Conservation (phyloP, 768 basidiomycete genomes). For the Brasilioporus rufonigricans region DNA sequence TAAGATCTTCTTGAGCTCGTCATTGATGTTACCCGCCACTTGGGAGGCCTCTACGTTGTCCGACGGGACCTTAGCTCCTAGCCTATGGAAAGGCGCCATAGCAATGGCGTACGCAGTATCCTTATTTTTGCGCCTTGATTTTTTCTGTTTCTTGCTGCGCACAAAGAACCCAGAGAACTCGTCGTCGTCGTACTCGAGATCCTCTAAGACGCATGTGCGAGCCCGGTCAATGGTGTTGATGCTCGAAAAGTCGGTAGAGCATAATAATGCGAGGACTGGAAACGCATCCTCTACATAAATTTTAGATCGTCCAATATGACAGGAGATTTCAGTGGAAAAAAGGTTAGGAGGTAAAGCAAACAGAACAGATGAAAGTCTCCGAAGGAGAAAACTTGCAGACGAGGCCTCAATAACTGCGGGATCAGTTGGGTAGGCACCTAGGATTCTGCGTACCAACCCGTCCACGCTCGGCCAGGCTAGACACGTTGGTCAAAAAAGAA, state of each 20-base stretch:
- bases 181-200: slow-evolving; percentile 1
- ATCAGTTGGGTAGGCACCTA: slow-evolving; percentile 33
- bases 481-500: neutral
- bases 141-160: slow-evolving; percentile 29
- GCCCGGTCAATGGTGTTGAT: neutral
- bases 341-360: slow-evolving; percentile 21
- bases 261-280: slow-evolving; percentile 19
- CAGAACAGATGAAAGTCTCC: slow-evolving; percentile 23
- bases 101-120: slow-evolving; percentile 21
- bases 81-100: slow-evolving; percentile 26
- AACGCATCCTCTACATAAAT: slow-evolving; percentile 24
- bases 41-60: slow-evolving; percentile 16
- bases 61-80: slow-evolving; percentile 29
- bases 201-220: neutral
- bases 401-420: slow-evolving; percentile 23
- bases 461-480: slow-evolving; percentile 15
- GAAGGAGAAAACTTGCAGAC: slow-evolving; percentile 20
- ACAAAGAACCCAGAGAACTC: slow-evolving; percentile 4
- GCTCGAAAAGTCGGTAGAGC: slow-evolving; percentile 9
- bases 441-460: slow-evolving; percentile 27
- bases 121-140: slow-evolving; percentile 19
- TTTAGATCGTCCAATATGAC: slow-evolving; percentile 18
- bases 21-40: slow-evolving; percentile 16
- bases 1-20: slow-evolving; percentile 26
- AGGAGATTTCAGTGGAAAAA: slow-evolving; percentile 8